phyloP scores from a whole-genome alignment of 306 rosid species.

The Sophora flavescens region DNA sequence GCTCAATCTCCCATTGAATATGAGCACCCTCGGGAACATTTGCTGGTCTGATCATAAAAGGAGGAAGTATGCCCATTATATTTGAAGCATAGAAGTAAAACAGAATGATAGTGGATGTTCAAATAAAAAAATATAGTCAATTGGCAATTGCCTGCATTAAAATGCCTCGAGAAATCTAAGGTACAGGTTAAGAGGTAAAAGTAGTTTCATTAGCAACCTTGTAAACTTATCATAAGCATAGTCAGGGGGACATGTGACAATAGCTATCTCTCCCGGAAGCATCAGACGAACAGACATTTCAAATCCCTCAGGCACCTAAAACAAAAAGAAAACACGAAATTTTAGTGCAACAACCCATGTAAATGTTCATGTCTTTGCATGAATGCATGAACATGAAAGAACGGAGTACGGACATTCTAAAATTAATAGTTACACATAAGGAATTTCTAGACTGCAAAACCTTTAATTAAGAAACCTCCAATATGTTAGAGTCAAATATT shows the following conservation, averaged over 20 bases:
- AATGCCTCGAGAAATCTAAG: constrained; percentile 33
- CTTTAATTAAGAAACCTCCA: neutral
- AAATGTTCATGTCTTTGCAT: constrained; percentile 37
- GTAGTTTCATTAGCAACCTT: constrained; percentile 59
- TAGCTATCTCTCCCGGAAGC: constrained; percentile 95
- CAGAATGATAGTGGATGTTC: constrained; percentile 28
- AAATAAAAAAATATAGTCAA: constrained; percentile 28
- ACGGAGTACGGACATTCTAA: neutral
- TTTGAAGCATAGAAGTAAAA: constrained; percentile 33
- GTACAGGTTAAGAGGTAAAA: constrained; percentile 17
- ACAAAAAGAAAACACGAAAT: constrained; percentile 35
- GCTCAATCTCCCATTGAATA: constrained; percentile 96
- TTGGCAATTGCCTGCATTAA: constrained; percentile 7
- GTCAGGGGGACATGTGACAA: constrained; percentile 93
- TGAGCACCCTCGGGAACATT: constrained; percentile 90
- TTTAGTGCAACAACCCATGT: constrained; percentile 8
- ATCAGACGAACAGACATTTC: constrained; percentile 94
- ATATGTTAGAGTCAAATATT: no score
- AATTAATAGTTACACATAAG: constrained; percentile 7
- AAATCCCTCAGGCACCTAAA: constrained; percentile 92
- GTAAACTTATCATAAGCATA: constrained; percentile 94
- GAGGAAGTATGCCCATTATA: constrained; percentile 38
- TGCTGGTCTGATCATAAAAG: constrained; percentile 65
- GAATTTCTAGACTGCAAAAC: constrained; percentile 22
- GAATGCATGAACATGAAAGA: constrained; percentile 14